Evolutionary conservation across 805 yeast species (phyloP), one percentile per base, ranked within the genome.

Genomic region (Saturnispora diversa): DNA sequence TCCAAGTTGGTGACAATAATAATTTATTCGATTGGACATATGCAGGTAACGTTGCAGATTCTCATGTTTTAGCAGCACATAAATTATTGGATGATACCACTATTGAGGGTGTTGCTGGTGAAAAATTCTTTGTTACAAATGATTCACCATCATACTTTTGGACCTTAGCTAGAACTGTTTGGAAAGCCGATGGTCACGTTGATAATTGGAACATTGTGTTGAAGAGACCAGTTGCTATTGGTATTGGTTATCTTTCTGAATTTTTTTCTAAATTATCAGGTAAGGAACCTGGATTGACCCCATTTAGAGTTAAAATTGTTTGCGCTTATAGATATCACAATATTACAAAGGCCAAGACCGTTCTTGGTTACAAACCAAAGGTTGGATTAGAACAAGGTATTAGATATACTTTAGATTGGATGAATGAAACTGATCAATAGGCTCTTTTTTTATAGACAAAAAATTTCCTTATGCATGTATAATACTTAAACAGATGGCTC

Each of bases 31-130:
- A 92, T 59, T 88, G 95, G 84, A 86, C 97, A 0, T 92, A 87
- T 56, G 97, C 82, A n/a, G 97, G 97, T 10, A 92, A 92, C 62
- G 97, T 94, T 29, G 97, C 98, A 0, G 94, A 87, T 61, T 81
- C 97, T 8, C 99, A 92, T 59, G 90, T 90, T 8, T 66, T 92
- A 37, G 98, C 97, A 1, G 94, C 96, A 5, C 66, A 82, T 53
- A 79, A 79, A 59, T 59, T 88, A 15, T 60, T 85, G 37, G 66
- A 74, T 42, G 65, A 72, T 5, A 50, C 50, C 6, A 50, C 64
- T 12, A 65, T 71, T 8, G 43, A 52, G 1, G 47, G 54, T 21
- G 77, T 90, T 19, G 81, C 85, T 5, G 98, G 98, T 40, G 85
- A 90, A 59, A 74, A 81, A 2, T 92, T 86, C 60, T 86, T 90